phyloP scores from a whole-genome alignment of 2,329 filamentous ascomycete genomes.

The Talaromyces sp. region DNA sequence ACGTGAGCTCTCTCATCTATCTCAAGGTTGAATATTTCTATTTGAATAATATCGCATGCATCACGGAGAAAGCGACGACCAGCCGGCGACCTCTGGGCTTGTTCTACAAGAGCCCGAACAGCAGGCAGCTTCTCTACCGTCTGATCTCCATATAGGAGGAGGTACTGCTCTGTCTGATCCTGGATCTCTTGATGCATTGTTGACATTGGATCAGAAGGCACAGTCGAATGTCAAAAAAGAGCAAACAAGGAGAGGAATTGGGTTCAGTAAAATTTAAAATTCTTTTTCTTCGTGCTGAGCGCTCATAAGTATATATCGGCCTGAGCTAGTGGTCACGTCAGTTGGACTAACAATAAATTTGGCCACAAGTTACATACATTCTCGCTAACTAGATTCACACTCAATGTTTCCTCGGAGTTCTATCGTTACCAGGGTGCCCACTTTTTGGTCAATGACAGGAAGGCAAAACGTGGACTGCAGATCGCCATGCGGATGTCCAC shows the following conservation, averaged over 20 bases:
- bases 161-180: background rate
- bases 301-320: background rate
- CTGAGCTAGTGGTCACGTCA: background rate
- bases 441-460: background rate
- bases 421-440: background rate
- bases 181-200: background rate
- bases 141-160: slow-evolving; percentile 6
- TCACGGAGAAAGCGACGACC: background rate
- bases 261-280: background rate
- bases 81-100: background rate
- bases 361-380: background rate
- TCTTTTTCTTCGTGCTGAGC: background rate
- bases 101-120: background rate
- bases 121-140: slow-evolving; percentile 6
- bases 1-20: background rate
- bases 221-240: background rate
- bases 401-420: background rate
- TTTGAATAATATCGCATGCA: slow-evolving; percentile 1
- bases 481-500: background rate
- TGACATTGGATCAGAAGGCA: background rate
- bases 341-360: background rate
- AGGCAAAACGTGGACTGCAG: background rate
- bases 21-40: background rate
- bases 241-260: background rate
- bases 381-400: background rate